These are phyloP conservation scores for Nicotiana tabacum DNA, from an alignment of 257 asterid species.

Conservation along the genomic window DNA sequence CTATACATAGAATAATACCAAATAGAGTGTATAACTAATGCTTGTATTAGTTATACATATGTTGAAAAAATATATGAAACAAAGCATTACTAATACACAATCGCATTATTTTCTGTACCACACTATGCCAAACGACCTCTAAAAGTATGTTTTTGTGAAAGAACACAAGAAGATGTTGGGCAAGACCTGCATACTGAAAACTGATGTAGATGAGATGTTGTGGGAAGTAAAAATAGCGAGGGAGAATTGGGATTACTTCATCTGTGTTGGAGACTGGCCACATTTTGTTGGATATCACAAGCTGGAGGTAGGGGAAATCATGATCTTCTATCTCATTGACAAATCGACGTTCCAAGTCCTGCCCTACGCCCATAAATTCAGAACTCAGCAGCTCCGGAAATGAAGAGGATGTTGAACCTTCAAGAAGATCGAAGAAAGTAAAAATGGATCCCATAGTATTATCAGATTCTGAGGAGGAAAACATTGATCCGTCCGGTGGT, in stretches of 20 bases:
- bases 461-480: background rate
- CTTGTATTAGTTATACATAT: no score
- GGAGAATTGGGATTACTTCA: background rate
- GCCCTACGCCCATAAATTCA: background rate
- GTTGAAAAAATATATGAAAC: no score
- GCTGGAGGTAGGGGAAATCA: background rate
- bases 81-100: no score
- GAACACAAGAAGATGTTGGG: background rate
- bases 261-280: background rate
- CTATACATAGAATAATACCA: no score
- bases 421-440: background rate
- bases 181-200: background rate
- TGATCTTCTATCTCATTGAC: background rate
- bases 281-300: background rate
- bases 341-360: background rate
- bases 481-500: background rate
- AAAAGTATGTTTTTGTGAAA: no score
- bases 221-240: background rate
- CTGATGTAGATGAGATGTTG: background rate
- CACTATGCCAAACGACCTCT: no score
- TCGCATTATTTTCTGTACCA: no score
- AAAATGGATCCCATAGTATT: background rate
- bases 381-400: background rate
- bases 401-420: background rate
- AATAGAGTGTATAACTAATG: no score